A percentile compares a stretch with the other conserved stretches of the same genome.
phyloP scores from a whole-genome alignment of 768 basidiomycete species.

The Rickenella mellea region DNA sequence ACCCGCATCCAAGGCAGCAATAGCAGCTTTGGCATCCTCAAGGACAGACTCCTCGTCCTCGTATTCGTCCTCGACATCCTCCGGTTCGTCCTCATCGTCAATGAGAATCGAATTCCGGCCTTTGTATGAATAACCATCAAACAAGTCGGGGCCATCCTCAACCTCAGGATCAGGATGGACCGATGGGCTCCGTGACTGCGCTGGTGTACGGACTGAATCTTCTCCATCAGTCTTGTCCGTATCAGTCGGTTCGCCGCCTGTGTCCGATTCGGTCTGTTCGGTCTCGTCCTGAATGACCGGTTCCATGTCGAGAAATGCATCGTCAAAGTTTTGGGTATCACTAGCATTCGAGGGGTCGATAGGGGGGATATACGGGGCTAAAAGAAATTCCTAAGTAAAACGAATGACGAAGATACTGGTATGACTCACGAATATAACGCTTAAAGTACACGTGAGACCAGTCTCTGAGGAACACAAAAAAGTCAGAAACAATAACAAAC shows the following conservation, averaged over 20 bases:
- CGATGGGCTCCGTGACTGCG: slow-evolving; percentile 71
- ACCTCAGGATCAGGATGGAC: slow-evolving; percentile 33
- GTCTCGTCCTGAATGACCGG: slow-evolving; percentile 80
- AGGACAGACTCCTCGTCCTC: slow-evolving; percentile 26
- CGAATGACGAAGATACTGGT: slow-evolving; percentile 5
- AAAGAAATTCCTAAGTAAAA: slow-evolving; percentile 8
- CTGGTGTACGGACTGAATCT: slow-evolving; percentile 70
- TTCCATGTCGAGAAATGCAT: slow-evolving; percentile 92
- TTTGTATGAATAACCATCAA: slow-evolving; percentile 93
- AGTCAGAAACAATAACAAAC: slow-evolving; percentile 9
- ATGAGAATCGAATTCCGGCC: slow-evolving; percentile 73
- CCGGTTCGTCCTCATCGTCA: slow-evolving; percentile 62
- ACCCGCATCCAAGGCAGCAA: slow-evolving; percentile 9
- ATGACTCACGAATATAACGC: slow-evolving; percentile 79
- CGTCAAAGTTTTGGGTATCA: slow-evolving; percentile 97
- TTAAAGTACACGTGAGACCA: slow-evolving; percentile 94
- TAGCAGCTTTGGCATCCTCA: slow-evolving; percentile 25
- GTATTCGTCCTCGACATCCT: slow-evolving; percentile 32
- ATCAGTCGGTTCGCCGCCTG: slow-evolving; percentile 25
- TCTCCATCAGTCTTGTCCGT: slow-evolving; percentile 38
- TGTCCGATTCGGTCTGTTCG: slow-evolving; percentile 55
- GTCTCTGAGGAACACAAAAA: slow-evolving; percentile 42
- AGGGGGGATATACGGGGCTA: slow-evolving; percentile 88
- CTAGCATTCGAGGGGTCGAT: slow-evolving; percentile 86
- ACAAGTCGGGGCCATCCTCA: slow-evolving; percentile 64